Evolutionary conservation across 2,329 filamentous ascomycete genomes (phyloP).

Genomic region (Helotiales sp.): DNA sequence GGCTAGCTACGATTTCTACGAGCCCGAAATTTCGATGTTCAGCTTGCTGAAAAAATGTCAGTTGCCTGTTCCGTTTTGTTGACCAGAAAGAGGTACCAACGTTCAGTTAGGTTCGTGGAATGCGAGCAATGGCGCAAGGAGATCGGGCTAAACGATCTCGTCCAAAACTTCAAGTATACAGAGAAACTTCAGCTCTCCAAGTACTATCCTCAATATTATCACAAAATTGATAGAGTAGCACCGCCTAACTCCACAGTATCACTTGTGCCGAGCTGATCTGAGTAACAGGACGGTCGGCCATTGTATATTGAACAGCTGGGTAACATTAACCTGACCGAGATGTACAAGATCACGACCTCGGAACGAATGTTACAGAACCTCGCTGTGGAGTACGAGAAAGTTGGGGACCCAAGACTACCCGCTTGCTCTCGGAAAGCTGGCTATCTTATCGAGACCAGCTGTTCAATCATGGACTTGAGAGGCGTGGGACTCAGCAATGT

Average conservation of each 20-base stretch:
- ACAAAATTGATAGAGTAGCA: slow-evolving; percentile 84
- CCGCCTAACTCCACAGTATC: slow-evolving; percentile 13
- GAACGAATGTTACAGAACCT: slow-evolving; percentile 97
- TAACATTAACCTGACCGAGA: slow-evolving; percentile 84
- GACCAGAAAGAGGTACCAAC: background rate
- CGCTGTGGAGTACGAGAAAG: slow-evolving; percentile 95
- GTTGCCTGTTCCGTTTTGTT: background rate
- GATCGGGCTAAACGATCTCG: slow-evolving; percentile 80
- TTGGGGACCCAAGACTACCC: slow-evolving; percentile 89
- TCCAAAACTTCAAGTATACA: slow-evolving; percentile 81
- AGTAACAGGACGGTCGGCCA: slow-evolving; percentile 86
- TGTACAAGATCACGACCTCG: slow-evolving; percentile 90
- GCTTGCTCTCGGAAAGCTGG: slow-evolving; percentile 93
- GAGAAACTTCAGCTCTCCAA: slow-evolving; percentile 84
- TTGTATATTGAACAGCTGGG: slow-evolving; percentile 97
- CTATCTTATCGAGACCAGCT: slow-evolving; percentile 93
- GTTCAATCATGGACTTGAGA: slow-evolving; percentile 97
- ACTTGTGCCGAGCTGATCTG: background rate
- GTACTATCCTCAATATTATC: slow-evolving; percentile 98
- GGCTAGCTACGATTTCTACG: slow-evolving; percentile 82
- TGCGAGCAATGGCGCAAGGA: slow-evolving; percentile 87
- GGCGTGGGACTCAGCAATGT: slow-evolving; percentile 85
- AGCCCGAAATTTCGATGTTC: slow-evolving; percentile 93
- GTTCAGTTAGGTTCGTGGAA: slow-evolving; percentile 76
- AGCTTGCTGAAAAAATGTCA: slow-evolving; percentile 84